Base-by-base conservation (phyloP, 2,329 filamentous ascomycete species). In the Exserohilum rostratum region DNA sequence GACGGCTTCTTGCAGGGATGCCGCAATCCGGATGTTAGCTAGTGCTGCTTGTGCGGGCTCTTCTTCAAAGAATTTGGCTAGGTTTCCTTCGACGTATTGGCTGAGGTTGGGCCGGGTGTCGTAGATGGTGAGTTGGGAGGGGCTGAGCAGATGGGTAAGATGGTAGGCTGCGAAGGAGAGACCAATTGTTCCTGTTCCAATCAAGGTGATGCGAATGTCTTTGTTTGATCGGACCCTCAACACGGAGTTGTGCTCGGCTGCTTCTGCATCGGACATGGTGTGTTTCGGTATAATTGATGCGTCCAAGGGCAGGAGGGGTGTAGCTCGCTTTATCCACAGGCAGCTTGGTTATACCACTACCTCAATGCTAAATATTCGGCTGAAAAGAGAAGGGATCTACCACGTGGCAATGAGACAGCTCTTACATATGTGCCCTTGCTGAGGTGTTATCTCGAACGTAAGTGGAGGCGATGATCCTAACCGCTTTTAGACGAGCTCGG, bases 91-190 rank as follows among this genome's bases (percentile, higher is more conserved):
- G 43, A 85, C 68, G 63, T 84, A 80, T 17, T 71, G 47, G 31
- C 74, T 61, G 38, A 82, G 71, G 57, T 84, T 78, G 0, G 79
- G 75, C 3, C 82, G 74, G 0, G 78, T 79, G 59, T 85, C 82
- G 70, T 77, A 80, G 61, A 85, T 79, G 34, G 77, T 79, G 42
- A 85, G 71, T 12, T 71, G 66, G 2, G 65, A 69, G 25, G 73
- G 66, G 15, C 71, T 66, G 6, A 75, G 66, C 46, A 78, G 72
- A 52, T 80, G 76, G 4, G 74, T 68, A 22, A 85, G 74, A 58
- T 85, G 82, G 18, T 84, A 78, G 22, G 82, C 80, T 7, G 80
- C 78, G 66, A 85, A 84, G 18, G 82, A 84, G 39, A 85, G 77
- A 30, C 83, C 83, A 38, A 85, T 85, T 3, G 79, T 81, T 39